Evolutionary conservation across 2,329 filamentous ascomycete genomes (phyloP).

Genomic region (Neodidymelliopsis sp.): DNA sequence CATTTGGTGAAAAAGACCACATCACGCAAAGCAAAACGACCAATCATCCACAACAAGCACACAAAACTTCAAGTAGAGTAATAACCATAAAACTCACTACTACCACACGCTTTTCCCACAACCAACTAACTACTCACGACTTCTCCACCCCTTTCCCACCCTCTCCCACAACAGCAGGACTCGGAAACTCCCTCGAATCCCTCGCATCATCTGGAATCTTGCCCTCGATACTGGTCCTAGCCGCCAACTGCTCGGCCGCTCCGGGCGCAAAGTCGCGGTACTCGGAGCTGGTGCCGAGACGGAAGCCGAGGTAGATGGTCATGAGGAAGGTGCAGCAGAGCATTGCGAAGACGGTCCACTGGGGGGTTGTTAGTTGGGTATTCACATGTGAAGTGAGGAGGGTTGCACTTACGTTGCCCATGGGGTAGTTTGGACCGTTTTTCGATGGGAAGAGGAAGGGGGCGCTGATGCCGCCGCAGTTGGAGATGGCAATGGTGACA

Average conservation of each 20-base stretch:
- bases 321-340: conserved; percentile 24
- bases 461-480: conserved; percentile 31
- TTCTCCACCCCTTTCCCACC: not conserved
- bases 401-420: conserved; percentile 28
- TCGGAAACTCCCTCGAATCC: conserved; percentile 18
- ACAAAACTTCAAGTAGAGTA: too few relatives aligned
- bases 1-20: too few relatives aligned
- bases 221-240: conserved; percentile 19
- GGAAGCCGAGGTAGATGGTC: conserved; percentile 31
- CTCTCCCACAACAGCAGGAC: not conserved
- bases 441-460: conserved; percentile 28
- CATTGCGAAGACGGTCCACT: conserved; percentile 34
- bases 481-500: conserved; percentile 32
- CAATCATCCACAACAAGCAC: too few relatives aligned
- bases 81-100: too few relatives aligned
- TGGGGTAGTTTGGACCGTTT: conserved; percentile 28
- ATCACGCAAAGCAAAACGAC: too few relatives aligned
- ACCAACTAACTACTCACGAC: not conserved
- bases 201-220: conserved; percentile 23
- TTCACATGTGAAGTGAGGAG: too few relatives aligned
- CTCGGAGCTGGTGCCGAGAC: conserved; percentile 29
- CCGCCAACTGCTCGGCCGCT: conserved; percentile 28
- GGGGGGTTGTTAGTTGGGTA: not conserved
- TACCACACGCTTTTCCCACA: not conserved
- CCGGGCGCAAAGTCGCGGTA: conserved; percentile 32